phyloP scores from a whole-genome alignment of 2,329 filamentous ascomycete species.

The Sporothrix pallida region DNA sequence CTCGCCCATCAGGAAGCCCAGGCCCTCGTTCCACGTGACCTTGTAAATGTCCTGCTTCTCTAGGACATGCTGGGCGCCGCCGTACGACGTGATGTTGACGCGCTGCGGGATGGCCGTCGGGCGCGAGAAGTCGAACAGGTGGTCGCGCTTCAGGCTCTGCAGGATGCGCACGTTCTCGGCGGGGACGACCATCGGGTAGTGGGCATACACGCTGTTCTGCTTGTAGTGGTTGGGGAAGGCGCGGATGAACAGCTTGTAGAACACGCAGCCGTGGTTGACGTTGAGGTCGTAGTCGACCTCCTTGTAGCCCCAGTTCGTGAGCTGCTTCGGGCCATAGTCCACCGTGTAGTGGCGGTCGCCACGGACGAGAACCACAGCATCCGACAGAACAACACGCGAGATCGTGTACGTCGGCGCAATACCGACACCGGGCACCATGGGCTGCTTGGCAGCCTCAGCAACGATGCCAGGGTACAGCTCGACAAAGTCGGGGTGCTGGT shows the following conservation, averaged over 20 bases:
- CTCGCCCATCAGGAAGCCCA: constrained; percentile 66
- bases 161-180: constrained; percentile 74
- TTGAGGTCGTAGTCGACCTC: constrained; percentile 73
- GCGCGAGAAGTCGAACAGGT: constrained; percentile 72
- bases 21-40: constrained; percentile 66
- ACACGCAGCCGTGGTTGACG: constrained; percentile 80
- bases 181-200: constrained; percentile 75
- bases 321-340: constrained; percentile 74
- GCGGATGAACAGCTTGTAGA: constrained; percentile 81
- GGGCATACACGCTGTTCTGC: constrained; percentile 78
- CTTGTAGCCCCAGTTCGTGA: constrained; percentile 85
- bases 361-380: constrained; percentile 78
- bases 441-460: constrained; percentile 74
- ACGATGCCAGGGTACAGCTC: constrained; percentile 82
- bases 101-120: constrained; percentile 59
- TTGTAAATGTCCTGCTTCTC: constrained; percentile 66
- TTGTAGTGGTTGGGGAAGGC: constrained; percentile 83
- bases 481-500: constrained; percentile 78
- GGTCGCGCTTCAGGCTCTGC: constrained; percentile 67
- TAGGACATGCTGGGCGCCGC: constrained; percentile 66
- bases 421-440: constrained; percentile 75
- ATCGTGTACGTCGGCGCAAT: constrained; percentile 78
- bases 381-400: constrained; percentile 75
- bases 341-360: constrained; percentile 79
- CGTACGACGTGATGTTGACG: constrained; percentile 65